Evolutionary conservation across 2,329 filamentous ascomycete genomes (phyloP), one percentile per base, ranked within the genome.

Genomic region (Diaporthe humulicola): DNA sequence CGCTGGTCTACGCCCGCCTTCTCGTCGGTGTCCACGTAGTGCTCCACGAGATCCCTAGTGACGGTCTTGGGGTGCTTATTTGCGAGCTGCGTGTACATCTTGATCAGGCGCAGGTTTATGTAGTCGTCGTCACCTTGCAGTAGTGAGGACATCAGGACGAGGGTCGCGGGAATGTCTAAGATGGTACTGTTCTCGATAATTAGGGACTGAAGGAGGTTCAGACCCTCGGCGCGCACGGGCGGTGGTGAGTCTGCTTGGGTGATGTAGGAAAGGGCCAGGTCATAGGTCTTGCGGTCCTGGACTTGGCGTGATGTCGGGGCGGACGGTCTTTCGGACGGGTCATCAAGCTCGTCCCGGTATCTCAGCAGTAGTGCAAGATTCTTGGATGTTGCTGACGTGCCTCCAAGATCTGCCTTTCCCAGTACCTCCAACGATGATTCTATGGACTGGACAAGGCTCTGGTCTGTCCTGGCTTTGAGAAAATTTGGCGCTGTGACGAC

Each of bases 61-160:
- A 92, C 91, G 0, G 92, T 89, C 56, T 87, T 89, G 0, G 93
- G 91, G 69, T 94, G 92, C 73, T 86, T 87, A 76, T 87, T 84
- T 0, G 92, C 89, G 15, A 95, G 82, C 33, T 90, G 88, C 0
- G 89, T 88, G 74, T 94, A 90, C 1, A 92, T 87, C 76, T 90
- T 91, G 76, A 95, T 90, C 22, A 91, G 89, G n/a, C 90, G 88
- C 3, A 93, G 85, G 78, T 93, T 93, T 75, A 95, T 91, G 79
- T 93, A 95, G 73, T 94, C 92, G 73, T 95, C 93, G 8, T 88
- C 85, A 66, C 94, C 92, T 75, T 89, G 87, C 1, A 95, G 84
- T 0, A 94, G 86, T 14, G 89, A 90, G 1, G 91, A 90, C 71
- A 95, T 85, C 1, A 94, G 86, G 8, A 93, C 89, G 0, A 93